Evolutionary conservation across 192 early-diverging fungal genomes (phyloP), one percentile per base, ranked within the genome.

Genomic region (Linnemannia schmuckeri): DNA sequence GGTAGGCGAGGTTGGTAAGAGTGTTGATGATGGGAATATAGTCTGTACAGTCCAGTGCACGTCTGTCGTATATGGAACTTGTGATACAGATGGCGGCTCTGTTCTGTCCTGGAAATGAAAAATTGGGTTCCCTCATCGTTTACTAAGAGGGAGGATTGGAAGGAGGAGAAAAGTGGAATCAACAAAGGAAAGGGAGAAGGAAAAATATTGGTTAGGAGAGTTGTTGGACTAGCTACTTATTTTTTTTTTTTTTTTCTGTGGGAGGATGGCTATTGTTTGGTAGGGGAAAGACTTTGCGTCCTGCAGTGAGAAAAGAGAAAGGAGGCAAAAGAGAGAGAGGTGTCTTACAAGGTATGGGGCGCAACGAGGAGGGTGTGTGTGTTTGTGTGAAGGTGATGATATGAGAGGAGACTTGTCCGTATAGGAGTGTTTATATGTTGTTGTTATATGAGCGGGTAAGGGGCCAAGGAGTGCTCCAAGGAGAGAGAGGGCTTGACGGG

Each of bases 31-130:
- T 93, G 42, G 97, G 94, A 79, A 96, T 89, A 57, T 94, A 93
- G 85, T 96, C 97, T 8, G 97, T 96, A 83, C 95, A 96, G 84
- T 96, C 94, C n/a, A 99, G 93, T n/a, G 97, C 98, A 82, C 98
- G 95, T 83, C 97, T 94, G 89, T 99, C 98, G 86, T 98, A 99
- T 63, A 95, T 91, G 15, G 94, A 92, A 41, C 93, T 94, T 15
- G 94, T 93, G 81, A 96, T 96, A 72, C 93, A 93, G 24, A 96
- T 93, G 30, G 93, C 93, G 12, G 96, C 96, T 89, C 94, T 94
- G 89, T 96, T 95, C 80, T 93, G 93, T 38, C 91, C 88, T 68
- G 95, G 96, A 77, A 94, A 94, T 74, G 93, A 94, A 84, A 96
- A 95, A 83, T 96, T 96, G 81, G 95, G 94, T 88, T 96, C 94